Base-by-base conservation (phyloP, 768 basidiomycete genomes). In the Tricholoma terreum region DNA sequence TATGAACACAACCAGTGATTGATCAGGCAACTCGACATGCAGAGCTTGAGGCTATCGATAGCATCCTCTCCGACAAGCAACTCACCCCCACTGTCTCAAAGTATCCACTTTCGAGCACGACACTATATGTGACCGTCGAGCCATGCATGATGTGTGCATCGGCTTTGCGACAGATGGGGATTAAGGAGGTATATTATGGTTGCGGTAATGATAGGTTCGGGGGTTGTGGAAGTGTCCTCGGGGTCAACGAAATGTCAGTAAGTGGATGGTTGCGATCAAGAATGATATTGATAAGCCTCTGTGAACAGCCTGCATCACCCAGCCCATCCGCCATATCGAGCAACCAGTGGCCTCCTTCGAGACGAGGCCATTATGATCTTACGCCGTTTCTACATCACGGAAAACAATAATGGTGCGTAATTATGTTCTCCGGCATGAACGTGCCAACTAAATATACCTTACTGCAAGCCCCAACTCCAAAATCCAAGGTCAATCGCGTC, bases 111-210 rank as follows among this genome's bases (percentile, higher is more conserved):
- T 79, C 80, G 0, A 78, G 83, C 9, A 95, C 92, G 19, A 90
- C 85, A 2, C 84, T 98, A 27, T 99, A 98, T 70, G 97, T 98
- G 52, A 99, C 97, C 4, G 97, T 99, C 53, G 96, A 99, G 73
- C 97, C 96, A 0, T 99, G 97, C 73, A 94, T 98, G 70, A 98
- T 98, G 97, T 99, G 97, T 63, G 93, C 94, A 11, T 94, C 92
- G 21, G 97, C 96, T 10, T 80, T 99, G 33, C 83, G 96, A 54
- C 97, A 98, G 73, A 73, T 96, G 60, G 95, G 95, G 14, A 92
- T 99, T 64, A 86, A 85, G 56, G 80, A 88, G 61, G 96, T 98
- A 6, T 90, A 85, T 58, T 98, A 92, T 69, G 97, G 97, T 1
- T 96, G 94, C 70, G 89, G 83, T 19, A 99, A 99, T 70, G 96